Evolutionary conservation across 2,329 filamentous ascomycete species (phyloP).

Genomic region (Alternaria incomplexa): DNA sequence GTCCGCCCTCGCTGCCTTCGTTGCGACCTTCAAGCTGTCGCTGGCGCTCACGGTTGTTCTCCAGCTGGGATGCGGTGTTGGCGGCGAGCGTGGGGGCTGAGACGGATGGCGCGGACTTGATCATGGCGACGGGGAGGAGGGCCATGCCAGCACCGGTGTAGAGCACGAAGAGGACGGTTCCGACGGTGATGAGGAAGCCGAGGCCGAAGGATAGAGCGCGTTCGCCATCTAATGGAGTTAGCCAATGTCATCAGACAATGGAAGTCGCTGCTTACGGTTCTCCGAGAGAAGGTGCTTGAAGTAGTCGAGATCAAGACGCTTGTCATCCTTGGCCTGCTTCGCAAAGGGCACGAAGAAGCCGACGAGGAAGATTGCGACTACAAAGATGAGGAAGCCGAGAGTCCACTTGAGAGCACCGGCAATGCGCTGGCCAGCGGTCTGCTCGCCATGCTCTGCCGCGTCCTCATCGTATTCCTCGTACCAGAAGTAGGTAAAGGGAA

Average conservation of each 20-base stretch:
- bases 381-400: constrained; percentile 77
- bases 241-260: neutral
- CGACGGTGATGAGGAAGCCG: constrained; percentile 85
- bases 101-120: constrained; percentile 87
- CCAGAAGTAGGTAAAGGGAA: constrained; percentile 98
- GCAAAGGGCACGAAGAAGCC: constrained; percentile 93
- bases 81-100: constrained; percentile 80
- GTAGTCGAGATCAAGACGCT: constrained; percentile 83
- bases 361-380: constrained; percentile 83
- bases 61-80: constrained; percentile 79
- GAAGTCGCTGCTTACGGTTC: constrained; percentile 65
- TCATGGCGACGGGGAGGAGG: constrained; percentile 84
- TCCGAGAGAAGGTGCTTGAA: constrained; percentile 84
- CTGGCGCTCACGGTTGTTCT: constrained; percentile 89
- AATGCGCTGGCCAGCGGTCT: constrained; percentile 73
- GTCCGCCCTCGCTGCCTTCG: constrained; percentile 72
- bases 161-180: constrained; percentile 82
- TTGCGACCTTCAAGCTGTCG: constrained; percentile 88
- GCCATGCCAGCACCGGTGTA: constrained; percentile 92
- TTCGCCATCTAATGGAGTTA: constrained; percentile 70
- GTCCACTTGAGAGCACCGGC: constrained; percentile 93
- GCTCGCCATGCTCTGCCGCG: constrained; percentile 77
- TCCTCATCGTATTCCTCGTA: constrained; percentile 97
- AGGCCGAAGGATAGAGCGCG: constrained; percentile 89
- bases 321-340: constrained; percentile 65